Base-by-base conservation (phyloP, 2,329 filamentous ascomycete genomes). In the Cryphonectria carpinicola region DNA sequence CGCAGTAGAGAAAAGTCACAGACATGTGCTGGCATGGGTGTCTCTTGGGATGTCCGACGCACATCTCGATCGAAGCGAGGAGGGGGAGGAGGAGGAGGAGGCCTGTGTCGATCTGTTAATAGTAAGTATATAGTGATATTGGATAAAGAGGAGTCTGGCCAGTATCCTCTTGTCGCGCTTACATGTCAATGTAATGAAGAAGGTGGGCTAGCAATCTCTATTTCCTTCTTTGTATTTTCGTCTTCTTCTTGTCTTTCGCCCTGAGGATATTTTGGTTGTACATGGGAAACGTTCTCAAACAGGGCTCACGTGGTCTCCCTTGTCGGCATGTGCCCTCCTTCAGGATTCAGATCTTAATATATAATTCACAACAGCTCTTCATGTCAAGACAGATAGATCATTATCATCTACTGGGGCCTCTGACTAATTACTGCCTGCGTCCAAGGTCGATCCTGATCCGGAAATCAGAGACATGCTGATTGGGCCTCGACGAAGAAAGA, bases 21-120 rank as follows among this genome's bases (percentile, higher is more conserved):
- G 86, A 87, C n/a, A 83, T 85, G 76, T 88, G 86, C 35, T 82
- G 81, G 76, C 86, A 88, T 19, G 83, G 80, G 74, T 88, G 86
- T 73, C 80, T 80, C 66, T 85, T 83, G 69, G 86, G 86, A 73
- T 87, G 85, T 66, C 85, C 86, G 80, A 86, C 82, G 74, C 86
- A 88, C 86, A 88, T 88, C 35, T 76, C 79, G 76, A 28, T 28
- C 41, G 61, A n/a, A 8, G 22, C 46, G 22, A 49, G 46, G 46
- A 46, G 17, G 6, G 17, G 43, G 17, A 22, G 6, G 22, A 49
- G 6, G 19, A n/a, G 22, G 22, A 46, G 58, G 39, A 58, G 13
- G 22, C 35, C 10, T n/a, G 19, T 61, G 8, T 61, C 35, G 22
- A 61, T 61, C 32, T 61, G 58, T 19, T 49, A n/a, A 17, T 17